Evolutionary conservation across 139 green algal species (phyloP).

Genomic region (Closterium sp.): DNA sequence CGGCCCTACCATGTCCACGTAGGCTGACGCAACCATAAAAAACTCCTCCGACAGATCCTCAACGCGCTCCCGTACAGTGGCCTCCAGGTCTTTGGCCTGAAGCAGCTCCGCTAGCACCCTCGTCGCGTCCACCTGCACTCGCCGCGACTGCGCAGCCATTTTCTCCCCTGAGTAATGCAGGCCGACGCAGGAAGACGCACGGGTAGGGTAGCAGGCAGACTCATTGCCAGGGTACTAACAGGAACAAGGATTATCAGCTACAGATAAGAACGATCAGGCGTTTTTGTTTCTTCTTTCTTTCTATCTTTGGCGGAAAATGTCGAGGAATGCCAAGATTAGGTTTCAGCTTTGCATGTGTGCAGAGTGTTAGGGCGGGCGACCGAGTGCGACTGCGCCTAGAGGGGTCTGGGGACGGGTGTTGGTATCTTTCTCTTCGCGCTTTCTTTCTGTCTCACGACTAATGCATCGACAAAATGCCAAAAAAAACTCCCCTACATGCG

Average conservation of each 20-base stretch:
- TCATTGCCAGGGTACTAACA: no score
- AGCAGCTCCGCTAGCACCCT: conserved; percentile 41
- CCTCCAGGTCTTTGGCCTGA: conserved; percentile 36
- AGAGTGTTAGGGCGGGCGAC: no score
- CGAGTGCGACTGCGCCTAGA: neutral
- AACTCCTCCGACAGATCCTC: conserved; percentile 59
- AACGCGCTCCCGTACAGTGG: conserved; percentile 30
- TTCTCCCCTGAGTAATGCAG: neutral
- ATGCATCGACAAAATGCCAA: no score
- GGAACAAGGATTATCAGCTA: no score
- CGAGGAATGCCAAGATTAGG: no score
- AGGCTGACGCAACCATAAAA: conserved; percentile 56
- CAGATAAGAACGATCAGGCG: no score
- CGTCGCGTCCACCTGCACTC: conserved; percentile 37
- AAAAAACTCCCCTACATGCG: no score
- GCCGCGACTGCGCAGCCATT: neutral
- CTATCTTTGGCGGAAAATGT: no score
- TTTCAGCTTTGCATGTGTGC: no score
- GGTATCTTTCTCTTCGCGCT: neutral
- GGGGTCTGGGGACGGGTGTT: neutral
- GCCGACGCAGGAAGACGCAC: neutral
- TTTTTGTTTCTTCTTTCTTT: no score
- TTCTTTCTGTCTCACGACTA: neutral
- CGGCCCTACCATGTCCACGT: conserved; percentile 57
- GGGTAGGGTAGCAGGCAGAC: no score